phyloP scores from a whole-genome alignment of 495 filamentous ascomycete species.

The Bacidia rubella region DNA sequence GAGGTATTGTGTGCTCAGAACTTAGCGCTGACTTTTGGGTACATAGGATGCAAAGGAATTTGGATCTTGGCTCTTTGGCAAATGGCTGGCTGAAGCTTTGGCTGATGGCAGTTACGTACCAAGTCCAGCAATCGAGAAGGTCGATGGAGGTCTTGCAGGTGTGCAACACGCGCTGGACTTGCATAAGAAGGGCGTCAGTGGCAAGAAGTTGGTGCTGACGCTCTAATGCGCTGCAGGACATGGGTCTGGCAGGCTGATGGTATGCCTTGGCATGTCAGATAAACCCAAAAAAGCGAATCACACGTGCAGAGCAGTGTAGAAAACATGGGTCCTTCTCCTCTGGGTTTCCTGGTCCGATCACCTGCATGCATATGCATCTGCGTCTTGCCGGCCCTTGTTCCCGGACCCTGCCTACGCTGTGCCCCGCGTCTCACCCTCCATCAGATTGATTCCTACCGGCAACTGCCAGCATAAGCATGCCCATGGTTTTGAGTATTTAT shows the following conservation, averaged over 20 bases:
- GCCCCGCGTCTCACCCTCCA: not conserved
- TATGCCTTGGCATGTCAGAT: not conserved
- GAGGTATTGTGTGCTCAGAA: no score
- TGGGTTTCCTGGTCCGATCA: not conserved
- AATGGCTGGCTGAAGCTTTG: slow-evolving; percentile 14
- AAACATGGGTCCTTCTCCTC: not conserved
- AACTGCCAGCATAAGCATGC: not conserved
- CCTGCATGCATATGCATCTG: not conserved
- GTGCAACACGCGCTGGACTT: slow-evolving; percentile 17
- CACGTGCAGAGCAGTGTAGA: not conserved
- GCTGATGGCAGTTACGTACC: slow-evolving; percentile 14
- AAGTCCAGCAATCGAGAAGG: slow-evolving; percentile 17
- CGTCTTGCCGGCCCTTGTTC: not conserved
- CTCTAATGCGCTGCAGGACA: not conserved
- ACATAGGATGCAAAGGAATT: slow-evolving; percentile 11
- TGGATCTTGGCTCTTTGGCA: slow-evolving; percentile 18
- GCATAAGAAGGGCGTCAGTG: slow-evolving; percentile 16
- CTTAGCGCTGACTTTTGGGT: no score
- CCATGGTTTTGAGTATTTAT: no score
- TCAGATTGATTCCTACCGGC: not conserved
- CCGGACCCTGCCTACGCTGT: not conserved
- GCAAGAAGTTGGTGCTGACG: slow-evolving; percentile 18
- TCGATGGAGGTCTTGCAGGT: slow-evolving; percentile 15
- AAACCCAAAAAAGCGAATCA: not conserved
- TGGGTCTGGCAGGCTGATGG: not conserved